Evolutionary conservation across 129 eudicot genomes (phyloP).

Genomic region (Flaveria linearis): DNA sequence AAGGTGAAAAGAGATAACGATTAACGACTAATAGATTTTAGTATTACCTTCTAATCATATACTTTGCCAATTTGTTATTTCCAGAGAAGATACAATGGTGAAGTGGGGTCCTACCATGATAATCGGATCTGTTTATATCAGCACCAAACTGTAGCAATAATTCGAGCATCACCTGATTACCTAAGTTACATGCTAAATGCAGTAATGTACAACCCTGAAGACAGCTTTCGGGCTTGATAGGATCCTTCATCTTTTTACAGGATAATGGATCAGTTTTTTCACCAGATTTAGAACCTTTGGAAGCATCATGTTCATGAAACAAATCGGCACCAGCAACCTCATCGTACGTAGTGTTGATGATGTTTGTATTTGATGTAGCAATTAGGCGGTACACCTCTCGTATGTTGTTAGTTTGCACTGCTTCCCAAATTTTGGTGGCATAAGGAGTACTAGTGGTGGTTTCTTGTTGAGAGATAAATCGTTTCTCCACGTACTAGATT

Average conservation of each 20-base stretch:
- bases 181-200: conserved; percentile 79
- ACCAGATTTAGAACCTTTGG: neutral
- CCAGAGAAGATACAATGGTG: conserved; percentile 76
- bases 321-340: conserved; percentile 52
- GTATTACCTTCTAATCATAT: conserved; percentile 81
- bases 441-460: conserved; percentile 26
- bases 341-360: conserved; percentile 69
- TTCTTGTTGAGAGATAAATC: conserved; percentile 52
- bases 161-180: conserved; percentile 76
- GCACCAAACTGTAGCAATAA: conserved; percentile 88
- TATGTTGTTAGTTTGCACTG: conserved; percentile 65
- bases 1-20: neutral
- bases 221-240: conserved; percentile 54
- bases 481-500: conserved; percentile 71
- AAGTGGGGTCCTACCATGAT: conserved; percentile 86
- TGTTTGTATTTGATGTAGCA: conserved; percentile 48
- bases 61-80: conserved; percentile 75
- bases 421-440: conserved; percentile 76
- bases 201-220: conserved; percentile 78
- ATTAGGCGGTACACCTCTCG: conserved; percentile 68
- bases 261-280: conserved; percentile 46
- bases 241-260: conserved; percentile 47
- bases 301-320: conserved; percentile 38
- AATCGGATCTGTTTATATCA: conserved; percentile 76
- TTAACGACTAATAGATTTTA: neutral